Conservation (phyloP, 2,329 filamentous ascomycete genomes). For the Pyricularia pennisetigena region DNA sequence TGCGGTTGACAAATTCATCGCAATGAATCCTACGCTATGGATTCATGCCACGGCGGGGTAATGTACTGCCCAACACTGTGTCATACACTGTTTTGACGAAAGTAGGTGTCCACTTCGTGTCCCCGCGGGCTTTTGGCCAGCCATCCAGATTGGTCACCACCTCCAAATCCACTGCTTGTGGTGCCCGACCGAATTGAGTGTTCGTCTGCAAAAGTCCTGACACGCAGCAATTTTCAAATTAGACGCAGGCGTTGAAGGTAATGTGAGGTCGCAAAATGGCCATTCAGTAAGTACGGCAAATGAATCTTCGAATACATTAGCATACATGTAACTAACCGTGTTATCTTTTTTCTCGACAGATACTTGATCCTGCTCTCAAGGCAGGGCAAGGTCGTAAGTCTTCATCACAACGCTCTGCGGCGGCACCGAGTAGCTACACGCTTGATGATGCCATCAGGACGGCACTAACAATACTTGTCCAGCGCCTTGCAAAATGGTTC, state of each 20-base stretch:
- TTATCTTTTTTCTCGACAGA: slow-evolving; percentile 36
- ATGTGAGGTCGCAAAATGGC: slow-evolving; percentile 28
- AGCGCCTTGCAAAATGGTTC: slow-evolving; percentile 99
- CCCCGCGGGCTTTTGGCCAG: background rate
- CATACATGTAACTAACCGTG: background rate
- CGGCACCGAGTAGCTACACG: background rate
- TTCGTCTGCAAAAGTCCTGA: background rate
- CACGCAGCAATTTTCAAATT: background rate
- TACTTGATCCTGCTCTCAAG: slow-evolving; percentile 96
- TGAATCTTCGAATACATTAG: background rate
- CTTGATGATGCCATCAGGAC: background rate
- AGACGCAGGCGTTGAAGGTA: slow-evolving; percentile 1
- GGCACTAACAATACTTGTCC: slow-evolving; percentile 10
- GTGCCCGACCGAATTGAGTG: background rate
- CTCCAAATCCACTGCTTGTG: background rate
- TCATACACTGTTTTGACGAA: background rate
- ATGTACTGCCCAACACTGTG: background rate
- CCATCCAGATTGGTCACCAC: background rate
- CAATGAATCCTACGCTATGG: background rate
- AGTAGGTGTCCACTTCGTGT: background rate
- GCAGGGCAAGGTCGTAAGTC: slow-evolving; percentile 95
- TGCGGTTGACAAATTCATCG: background rate
- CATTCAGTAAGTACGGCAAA: slow-evolving; percentile 33
- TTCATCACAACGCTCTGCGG: slow-evolving; percentile 7
- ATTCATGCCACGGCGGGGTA: background rate